These are phyloP conservation scores for Solanum pennellii DNA, from an alignment of 257 asterid genomes.

Conservation along the genomic window DNA sequence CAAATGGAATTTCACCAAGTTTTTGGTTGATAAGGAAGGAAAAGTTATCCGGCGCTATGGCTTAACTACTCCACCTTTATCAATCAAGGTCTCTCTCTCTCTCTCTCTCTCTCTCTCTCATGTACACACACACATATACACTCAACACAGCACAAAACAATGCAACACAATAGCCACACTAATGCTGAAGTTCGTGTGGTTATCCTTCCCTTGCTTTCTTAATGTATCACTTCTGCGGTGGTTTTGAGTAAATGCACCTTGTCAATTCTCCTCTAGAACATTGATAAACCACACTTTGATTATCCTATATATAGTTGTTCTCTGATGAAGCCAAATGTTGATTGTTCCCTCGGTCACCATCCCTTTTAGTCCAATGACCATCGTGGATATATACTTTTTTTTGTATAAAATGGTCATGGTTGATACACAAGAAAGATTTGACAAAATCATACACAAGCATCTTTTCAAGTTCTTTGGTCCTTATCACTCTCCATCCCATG, in stretches of 20 bases:
- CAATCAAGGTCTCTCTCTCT: slow-evolving; percentile 49
- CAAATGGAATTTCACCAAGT: slow-evolving; percentile 95
- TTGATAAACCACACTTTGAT: neutral
- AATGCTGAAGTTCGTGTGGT: neutral
- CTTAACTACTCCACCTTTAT: slow-evolving; percentile 48
- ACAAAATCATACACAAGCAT: neutral
- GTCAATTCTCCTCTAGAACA: neutral
- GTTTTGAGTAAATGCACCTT: neutral
- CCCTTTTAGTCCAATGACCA: neutral
- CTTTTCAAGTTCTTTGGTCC: neutral
- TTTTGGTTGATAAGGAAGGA: slow-evolving; percentile 79
- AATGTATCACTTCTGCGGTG: neutral
- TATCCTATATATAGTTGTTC: neutral
- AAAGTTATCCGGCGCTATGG: slow-evolving; percentile 56
- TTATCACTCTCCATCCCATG: neutral
- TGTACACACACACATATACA: neutral
- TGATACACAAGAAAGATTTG: neutral
- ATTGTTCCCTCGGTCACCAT: neutral
- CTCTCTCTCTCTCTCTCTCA: slow-evolving; percentile 1
- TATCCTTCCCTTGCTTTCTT: neutral
- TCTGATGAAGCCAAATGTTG: neutral
- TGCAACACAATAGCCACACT: neutral
- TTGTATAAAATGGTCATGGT: neutral
- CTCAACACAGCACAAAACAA: neutral
- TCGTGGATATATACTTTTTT: neutral